These are phyloP conservation scores for Tolypocladium cylindrosporum DNA, from an alignment of 2,329 filamentous ascomycete species.

Conservation along the genomic window DNA sequence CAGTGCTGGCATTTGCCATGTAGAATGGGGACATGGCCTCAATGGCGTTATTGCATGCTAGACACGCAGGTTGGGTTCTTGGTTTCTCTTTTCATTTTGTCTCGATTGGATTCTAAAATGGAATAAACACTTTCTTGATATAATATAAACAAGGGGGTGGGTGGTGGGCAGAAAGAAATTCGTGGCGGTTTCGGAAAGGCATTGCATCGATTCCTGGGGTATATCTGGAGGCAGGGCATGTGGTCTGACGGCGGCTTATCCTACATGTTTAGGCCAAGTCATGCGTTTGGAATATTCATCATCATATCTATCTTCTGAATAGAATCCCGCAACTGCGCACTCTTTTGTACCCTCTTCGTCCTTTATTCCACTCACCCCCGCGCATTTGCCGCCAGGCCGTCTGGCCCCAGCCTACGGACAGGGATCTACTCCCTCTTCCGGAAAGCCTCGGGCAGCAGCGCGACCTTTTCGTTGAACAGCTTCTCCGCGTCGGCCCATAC, in stretches of 20 bases:
- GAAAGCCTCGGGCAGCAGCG: constrained; percentile 43
- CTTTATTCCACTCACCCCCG: background rate
- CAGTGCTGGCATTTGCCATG: background rate
- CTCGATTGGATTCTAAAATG: background rate
- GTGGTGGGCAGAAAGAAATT: background rate
- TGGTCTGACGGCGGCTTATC: background rate
- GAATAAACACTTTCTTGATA: background rate
- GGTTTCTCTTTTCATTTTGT: background rate
- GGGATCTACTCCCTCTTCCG: background rate
- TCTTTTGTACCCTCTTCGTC: background rate
- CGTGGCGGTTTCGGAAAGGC: too few relatives aligned
- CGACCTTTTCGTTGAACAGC: constrained; percentile 75
- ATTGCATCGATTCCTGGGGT: background rate
- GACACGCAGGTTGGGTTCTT: background rate
- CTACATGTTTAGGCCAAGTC: background rate
- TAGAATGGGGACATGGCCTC: background rate
- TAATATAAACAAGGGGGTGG: background rate
- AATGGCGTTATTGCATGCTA: too few relatives aligned
- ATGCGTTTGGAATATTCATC: background rate
- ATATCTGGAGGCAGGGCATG: background rate
- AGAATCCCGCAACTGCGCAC: background rate
- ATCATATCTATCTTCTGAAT: background rate
- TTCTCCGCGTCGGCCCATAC: constrained; percentile 85
- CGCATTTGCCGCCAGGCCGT: background rate
- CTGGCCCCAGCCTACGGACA: background rate